phyloP scores from a whole-genome alignment of 331 rosid species.

The Cucumis variabilis region DNA sequence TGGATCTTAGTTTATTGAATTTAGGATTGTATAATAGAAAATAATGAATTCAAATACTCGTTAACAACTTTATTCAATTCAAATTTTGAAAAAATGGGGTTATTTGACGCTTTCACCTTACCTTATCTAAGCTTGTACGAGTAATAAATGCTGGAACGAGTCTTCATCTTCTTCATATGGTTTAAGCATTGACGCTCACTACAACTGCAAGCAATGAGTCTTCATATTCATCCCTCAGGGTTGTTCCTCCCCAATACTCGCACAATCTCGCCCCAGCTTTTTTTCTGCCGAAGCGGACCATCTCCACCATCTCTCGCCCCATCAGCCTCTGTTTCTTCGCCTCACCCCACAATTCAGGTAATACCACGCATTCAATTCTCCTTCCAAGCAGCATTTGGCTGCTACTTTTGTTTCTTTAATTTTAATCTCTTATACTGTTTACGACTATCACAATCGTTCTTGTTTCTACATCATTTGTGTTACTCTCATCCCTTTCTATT shows the following conservation, averaged over 20 bases:
- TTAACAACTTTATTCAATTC: no score
- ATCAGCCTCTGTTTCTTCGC: slow-evolving; percentile 18
- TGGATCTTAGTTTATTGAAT: no score
- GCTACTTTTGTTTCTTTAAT: background rate
- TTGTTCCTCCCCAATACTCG: slow-evolving; percentile 16
- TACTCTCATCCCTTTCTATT: background rate
- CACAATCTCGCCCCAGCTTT: background rate
- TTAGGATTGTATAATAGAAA: no score
- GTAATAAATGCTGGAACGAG: background rate
- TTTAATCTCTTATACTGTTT: background rate
- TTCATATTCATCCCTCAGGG: slow-evolving; percentile 18
- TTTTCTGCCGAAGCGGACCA: slow-evolving; percentile 20
- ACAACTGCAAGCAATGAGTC: slow-evolving; percentile 13
- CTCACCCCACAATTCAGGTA: slow-evolving; percentile 27
- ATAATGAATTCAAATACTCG: no score
- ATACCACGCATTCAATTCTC: background rate
- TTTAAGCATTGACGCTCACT: background rate
- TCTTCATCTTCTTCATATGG: background rate
- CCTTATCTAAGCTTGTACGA: background rate
- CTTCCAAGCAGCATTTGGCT: background rate
- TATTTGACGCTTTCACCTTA: no score
- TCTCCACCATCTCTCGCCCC: slow-evolving; percentile 22
- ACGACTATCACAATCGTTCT: background rate
- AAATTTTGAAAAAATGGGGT: no score
- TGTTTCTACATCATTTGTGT: background rate